Evolutionary conservation across 345 rosid genomes (phyloP), one percentile per base, ranked within the genome.

Genomic region (Brassica incana): DNA sequence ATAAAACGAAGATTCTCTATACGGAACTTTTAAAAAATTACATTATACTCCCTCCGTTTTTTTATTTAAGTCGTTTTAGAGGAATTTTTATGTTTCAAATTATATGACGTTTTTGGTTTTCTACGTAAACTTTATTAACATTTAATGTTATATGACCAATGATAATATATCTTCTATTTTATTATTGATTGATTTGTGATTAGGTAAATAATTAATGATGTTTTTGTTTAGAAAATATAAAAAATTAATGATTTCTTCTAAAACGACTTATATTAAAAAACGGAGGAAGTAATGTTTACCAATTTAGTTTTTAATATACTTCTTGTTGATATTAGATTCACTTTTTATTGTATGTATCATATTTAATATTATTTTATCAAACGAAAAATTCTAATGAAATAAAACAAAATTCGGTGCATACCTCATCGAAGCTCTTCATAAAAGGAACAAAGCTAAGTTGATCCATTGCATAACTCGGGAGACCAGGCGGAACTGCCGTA

Each of bases 371-470:
- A 62, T 61, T 16, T 61, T 2, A 69, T 8, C 0, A 18, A 36
- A 40, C 18, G 27, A 75, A 58, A 16, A 29, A 0, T 4, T 6
- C 35, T 54, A 59, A 54, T 50, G 58, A 16, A 54, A 16, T 16
- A 63, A 29, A 56, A 30, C 6, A 4, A 29, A 35, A 65, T 5
- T 2, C n/a, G 61, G 12, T 12, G 40, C 59, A 35, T 90, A 95
- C 99, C 99, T 93, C 97, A 67, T 91, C 93, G 69, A 91, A 91
- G 85, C 82, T 74, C 84, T 95, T 93, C 74, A 91, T 86, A 71
- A 89, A 93, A 0, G 89, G 92, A 77, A 84, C 76, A 80, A 88
- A 93, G 45, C 90, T 86, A 68, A 87, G 73, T 87, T 85, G 85
- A 72, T 92, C 96, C 77, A 90, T 83, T 74, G 90, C 71, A 72